These are phyloP conservation scores for Metschnikowia gelsemii DNA, from an alignment of 805 yeast genomes.

Conservation along the genomic window DNA sequence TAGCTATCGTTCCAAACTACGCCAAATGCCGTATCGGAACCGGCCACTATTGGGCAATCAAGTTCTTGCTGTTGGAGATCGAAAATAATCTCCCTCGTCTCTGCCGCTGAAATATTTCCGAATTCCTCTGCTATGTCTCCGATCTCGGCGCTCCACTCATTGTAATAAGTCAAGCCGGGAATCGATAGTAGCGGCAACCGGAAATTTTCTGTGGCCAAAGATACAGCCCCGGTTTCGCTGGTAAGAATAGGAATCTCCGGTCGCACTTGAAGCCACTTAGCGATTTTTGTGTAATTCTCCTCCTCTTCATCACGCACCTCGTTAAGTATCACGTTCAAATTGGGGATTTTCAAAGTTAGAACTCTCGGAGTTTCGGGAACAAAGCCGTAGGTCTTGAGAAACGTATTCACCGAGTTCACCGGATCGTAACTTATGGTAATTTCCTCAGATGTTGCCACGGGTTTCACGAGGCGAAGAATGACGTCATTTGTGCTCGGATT, in stretches of 20 bases:
- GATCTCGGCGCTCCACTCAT: constrained; percentile 13
- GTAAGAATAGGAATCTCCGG: constrained; percentile 11
- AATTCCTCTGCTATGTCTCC: constrained; percentile 13
- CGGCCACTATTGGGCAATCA: constrained; percentile 5
- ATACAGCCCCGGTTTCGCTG: constrained; percentile 1
- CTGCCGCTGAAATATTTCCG: not conserved
- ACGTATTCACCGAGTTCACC: constrained; percentile 6
- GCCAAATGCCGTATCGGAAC: constrained; percentile 17
- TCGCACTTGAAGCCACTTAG: constrained; percentile 19
- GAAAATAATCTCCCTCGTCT: constrained; percentile 4
- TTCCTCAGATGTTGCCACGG: constrained; percentile 12
- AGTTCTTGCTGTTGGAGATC: constrained; percentile 12
- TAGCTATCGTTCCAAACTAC: constrained; percentile 16
- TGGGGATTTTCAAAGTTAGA: constrained; percentile 12
- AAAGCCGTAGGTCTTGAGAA: constrained; percentile 19
- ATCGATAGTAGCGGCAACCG: constrained; percentile 18
- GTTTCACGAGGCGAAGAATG: constrained; percentile 28
- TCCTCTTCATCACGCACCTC: not conserved
- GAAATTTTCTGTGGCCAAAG: constrained; percentile 7
- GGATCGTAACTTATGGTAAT: constrained; percentile 20
- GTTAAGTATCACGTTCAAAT: constrained; percentile 3
- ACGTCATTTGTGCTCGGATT: constrained; percentile 47
- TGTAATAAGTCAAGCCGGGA: constrained; percentile 17
- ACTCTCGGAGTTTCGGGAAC: constrained; percentile 9
- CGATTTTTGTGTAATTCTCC: constrained; percentile 12